Evolutionary conservation across 2,329 filamentous ascomycete genomes (phyloP).

Genomic region (Aspergillus fijiensis): DNA sequence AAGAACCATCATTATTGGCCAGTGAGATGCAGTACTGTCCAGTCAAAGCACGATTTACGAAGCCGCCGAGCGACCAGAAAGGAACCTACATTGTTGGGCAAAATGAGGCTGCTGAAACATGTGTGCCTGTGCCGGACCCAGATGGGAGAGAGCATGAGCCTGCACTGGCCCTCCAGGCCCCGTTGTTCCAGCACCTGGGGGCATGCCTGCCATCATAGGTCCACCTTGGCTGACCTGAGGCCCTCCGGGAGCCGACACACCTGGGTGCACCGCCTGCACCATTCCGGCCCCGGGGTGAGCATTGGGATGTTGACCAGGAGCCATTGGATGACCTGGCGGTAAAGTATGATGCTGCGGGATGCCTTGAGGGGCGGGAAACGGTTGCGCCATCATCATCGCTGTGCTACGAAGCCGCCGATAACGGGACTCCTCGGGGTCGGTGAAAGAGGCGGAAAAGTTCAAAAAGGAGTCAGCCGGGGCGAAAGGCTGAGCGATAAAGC

Average conservation of each 20-base stretch:
- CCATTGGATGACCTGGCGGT: constrained; percentile 62
- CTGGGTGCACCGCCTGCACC: constrained; percentile 60
- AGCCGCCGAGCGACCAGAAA: neutral
- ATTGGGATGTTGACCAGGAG: constrained; percentile 56
- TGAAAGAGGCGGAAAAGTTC: constrained; percentile 18
- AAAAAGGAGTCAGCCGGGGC: constrained; percentile 11
- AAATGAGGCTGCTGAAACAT: constrained; percentile 54
- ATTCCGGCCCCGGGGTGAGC: constrained; percentile 53
- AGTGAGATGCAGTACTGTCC: neutral
- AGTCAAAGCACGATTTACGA: neutral
- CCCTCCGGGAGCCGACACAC: constrained; percentile 58
- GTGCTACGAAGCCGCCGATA: constrained; percentile 35
- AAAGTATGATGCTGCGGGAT: constrained; percentile 60
- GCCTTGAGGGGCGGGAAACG: constrained; percentile 59
- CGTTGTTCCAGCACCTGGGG: constrained; percentile 55
- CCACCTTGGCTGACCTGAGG: constrained; percentile 61
- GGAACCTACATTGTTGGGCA: constrained; percentile 43
- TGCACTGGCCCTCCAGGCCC: constrained; percentile 51
- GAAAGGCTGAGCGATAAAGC: neutral
- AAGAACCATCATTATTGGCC: neutral
- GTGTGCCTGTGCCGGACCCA: constrained; percentile 55
- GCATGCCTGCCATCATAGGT: constrained; percentile 65
- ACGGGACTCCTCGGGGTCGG: constrained; percentile 29
- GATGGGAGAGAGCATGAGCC: constrained; percentile 61
- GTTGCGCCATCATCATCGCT: constrained; percentile 56